These are phyloP conservation scores for Globisporangium yorkense DNA, from an alignment of 352 stramenopile species.

Conservation along the genomic window DNA sequence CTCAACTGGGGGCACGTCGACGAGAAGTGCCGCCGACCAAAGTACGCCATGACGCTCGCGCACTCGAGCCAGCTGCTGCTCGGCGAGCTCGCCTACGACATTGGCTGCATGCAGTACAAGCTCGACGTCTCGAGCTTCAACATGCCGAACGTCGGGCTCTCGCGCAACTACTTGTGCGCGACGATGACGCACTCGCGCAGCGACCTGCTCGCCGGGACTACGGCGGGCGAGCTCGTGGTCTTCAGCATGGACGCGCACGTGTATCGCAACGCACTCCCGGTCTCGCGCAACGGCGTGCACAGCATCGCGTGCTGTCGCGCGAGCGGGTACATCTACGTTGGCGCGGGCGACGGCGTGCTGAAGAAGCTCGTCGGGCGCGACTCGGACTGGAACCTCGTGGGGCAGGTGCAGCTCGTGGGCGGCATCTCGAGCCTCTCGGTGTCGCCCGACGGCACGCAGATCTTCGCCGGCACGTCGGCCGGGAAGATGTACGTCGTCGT, in stretches of 20 bases:
- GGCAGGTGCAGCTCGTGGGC: conserved; percentile 77
- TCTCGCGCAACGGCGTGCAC: conserved; percentile 72
- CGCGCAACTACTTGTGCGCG: conserved; percentile 64
- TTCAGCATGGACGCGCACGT: conserved; percentile 69
- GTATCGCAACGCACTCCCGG: conserved; percentile 55
- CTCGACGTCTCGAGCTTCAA: conserved; percentile 57
- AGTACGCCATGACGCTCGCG: conserved; percentile 63
- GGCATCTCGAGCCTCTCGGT: conserved; percentile 75
- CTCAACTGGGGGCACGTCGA: conserved; percentile 66
- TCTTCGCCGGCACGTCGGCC: conserved; percentile 67
- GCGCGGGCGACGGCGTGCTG: conserved; percentile 80
- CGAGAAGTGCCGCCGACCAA: conserved; percentile 59
- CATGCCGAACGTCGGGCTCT: conserved; percentile 69
- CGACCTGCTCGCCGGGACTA: conserved; percentile 57
- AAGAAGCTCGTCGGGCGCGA: conserved; percentile 78
- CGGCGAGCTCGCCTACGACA: conserved; percentile 66
- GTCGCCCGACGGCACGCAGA: conserved; percentile 34
- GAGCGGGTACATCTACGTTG: conserved; percentile 70
- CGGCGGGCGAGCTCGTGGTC: conserved; percentile 80
- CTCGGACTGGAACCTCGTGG: conserved; percentile 77
- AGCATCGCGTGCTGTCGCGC: conserved; percentile 57
- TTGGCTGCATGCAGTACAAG: conserved; percentile 72
- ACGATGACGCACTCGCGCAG: conserved; percentile 45
- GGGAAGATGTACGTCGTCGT: conserved; percentile 70
- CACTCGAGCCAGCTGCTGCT: conserved; percentile 59